Evolutionary conservation across 2,329 filamentous ascomycete species (phyloP), one percentile per base, ranked within the genome.

Genomic region (Aureobasidium pullulans): DNA sequence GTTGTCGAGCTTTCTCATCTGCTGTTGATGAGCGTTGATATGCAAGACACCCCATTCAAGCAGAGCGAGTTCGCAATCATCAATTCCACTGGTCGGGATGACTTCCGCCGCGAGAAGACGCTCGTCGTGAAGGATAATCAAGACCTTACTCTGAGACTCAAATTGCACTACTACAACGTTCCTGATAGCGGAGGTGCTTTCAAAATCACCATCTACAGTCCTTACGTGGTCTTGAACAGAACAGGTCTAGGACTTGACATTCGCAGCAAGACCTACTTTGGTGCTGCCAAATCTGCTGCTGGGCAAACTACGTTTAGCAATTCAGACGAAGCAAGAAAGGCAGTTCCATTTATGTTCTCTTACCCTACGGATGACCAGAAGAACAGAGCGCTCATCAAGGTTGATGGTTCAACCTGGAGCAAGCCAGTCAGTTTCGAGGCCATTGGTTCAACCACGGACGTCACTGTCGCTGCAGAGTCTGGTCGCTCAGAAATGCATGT

Each of bases 381-480:
- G 66, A 99, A 99, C 71, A 85, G 94, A 64, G 91, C 90, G 6
- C 77, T 96, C 46, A 77, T 99, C 61, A 95, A 90, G 74, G 84
- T 96, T 42, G 90, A 88, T 5, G 88, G 95, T 58, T 96, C 94
- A 0, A 84, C 86, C 62, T 99, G 94, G 95, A 97, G 94, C 75
- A 96, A 94, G 70, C 90, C 93, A 0, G 93, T 97, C 71, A 96
- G 90, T 80, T 96, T 99, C 67, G 95, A 99, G 69, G 94, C 94
- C 19, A 94, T 99, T 64, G 94, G 94, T 34, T 97, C 93, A 68
- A 91, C 88, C 0, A 87, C 90, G 15, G 92, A 96, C 66, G 89
- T 96, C 37, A 83, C 94, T 36, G 79, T 99, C 36, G 87, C 88
- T 52, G 90, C 91, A 0, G 75, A 82, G 1, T 82, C 81, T 43